phyloP scores from a whole-genome alignment of 1,284 basidiomycete species.

The Ustilago sp. region DNA sequence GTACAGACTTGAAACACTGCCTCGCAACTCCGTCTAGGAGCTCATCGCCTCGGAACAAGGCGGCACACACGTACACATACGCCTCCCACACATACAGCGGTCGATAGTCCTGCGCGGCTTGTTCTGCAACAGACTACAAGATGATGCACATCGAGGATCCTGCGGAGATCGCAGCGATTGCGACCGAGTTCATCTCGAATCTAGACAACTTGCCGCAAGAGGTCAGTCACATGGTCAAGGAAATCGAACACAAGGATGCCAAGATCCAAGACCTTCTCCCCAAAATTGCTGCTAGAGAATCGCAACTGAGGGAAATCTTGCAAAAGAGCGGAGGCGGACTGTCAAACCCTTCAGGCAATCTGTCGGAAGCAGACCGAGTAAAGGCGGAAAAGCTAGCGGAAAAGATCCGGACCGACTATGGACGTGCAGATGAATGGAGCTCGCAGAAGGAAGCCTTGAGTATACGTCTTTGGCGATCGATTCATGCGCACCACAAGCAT shows the following conservation, averaged over 20 bases:
- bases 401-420: conserved; percentile 61
- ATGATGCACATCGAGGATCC: conserved; percentile 63
- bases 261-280: conserved; percentile 65
- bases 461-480: conserved; percentile 55
- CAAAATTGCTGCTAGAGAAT: conserved; percentile 60
- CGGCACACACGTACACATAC: background rate
- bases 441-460: conserved; percentile 60
- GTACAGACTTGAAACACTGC: too few relatives aligned
- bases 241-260: conserved; percentile 67
- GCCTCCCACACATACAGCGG: background rate
- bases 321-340: conserved; percentile 35
- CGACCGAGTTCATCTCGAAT: conserved; percentile 62
- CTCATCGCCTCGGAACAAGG: background rate
- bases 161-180: conserved; percentile 66
- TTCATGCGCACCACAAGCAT: conserved; percentile 58
- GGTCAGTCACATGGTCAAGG: conserved; percentile 65
- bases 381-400: conserved; percentile 64
- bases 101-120: background rate
- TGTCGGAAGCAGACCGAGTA: conserved; percentile 50
- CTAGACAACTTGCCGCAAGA: conserved; percentile 67
- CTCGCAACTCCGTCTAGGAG: too few relatives aligned
- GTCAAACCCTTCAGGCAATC: conserved; percentile 35
- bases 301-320: conserved; percentile 57
- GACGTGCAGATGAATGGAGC: conserved; percentile 62
- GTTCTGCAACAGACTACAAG: background rate